Conservation (phyloP, 208 protist species). For the Trypanosoma platydactyli region DNA sequence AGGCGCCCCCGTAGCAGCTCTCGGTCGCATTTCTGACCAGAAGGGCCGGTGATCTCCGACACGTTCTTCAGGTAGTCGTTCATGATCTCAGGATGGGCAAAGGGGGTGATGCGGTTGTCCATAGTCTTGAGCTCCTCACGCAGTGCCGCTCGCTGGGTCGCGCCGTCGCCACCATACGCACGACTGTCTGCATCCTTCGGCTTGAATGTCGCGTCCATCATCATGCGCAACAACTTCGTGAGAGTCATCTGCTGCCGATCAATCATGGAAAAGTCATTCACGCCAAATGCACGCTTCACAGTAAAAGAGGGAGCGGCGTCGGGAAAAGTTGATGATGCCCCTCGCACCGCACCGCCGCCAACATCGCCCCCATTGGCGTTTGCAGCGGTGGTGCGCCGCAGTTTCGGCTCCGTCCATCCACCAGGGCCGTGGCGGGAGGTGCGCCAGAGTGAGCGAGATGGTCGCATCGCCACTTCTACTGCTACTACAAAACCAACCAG, state of each 20-base stretch:
- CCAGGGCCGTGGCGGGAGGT: slow-evolving; percentile 65
- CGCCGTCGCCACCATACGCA: slow-evolving; percentile 62
- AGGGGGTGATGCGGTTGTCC: slow-evolving; percentile 65
- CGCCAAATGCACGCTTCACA: slow-evolving; percentile 42
- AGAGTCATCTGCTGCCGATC: slow-evolving; percentile 49
- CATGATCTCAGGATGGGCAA: slow-evolving; percentile 58
- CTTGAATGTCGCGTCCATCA: slow-evolving; percentile 66
- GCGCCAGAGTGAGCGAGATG: slow-evolving; percentile 28
- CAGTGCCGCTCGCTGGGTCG: slow-evolving; percentile 51
- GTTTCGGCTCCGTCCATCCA: slow-evolving; percentile 48
- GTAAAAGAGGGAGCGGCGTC: slow-evolving; percentile 21
- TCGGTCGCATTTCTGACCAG: slow-evolving; percentile 38
- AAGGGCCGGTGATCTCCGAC: slow-evolving; percentile 44
- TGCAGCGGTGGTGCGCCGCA: slow-evolving; percentile 20
- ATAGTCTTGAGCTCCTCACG: slow-evolving; percentile 75
- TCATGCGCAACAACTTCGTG: slow-evolving; percentile 40
- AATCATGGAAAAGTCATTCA: slow-evolving; percentile 65
- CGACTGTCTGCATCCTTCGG: slow-evolving; percentile 68
- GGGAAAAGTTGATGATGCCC: not conserved
- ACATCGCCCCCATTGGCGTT: not conserved
- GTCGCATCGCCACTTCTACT: slow-evolving; percentile 24
- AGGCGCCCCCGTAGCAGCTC: slow-evolving; percentile 71
- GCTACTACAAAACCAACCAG: no score
- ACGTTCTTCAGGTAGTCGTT: slow-evolving; percentile 78
- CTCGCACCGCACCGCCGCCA: not conserved